A percentile compares a stretch with the other conserved stretches of the same genome.
Conservation (phyloP, 129 eudicot genomes). For the Tagetes patula region DNA sequence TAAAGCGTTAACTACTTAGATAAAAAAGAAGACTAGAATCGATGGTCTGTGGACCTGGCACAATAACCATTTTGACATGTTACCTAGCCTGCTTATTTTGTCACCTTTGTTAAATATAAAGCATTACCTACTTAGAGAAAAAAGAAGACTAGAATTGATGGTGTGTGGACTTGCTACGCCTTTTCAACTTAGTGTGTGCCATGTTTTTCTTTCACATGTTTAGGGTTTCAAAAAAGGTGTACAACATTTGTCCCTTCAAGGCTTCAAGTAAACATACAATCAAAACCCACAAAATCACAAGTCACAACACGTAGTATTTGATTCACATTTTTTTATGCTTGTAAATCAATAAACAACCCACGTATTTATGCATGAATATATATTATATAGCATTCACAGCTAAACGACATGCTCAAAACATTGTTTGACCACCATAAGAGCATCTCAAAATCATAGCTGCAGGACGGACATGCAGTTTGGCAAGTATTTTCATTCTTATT, state of each 20-base stretch:
- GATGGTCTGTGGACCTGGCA: not conserved
- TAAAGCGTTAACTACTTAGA: not conserved
- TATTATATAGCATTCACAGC: not conserved
- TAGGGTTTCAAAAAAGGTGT: not conserved
- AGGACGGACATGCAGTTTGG: not conserved
- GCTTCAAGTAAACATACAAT: not conserved
- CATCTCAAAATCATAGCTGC: not conserved
- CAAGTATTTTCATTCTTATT: not conserved
- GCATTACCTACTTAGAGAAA: not conserved
- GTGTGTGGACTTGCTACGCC: not conserved
- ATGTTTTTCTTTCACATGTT: not conserved
- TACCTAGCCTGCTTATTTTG: no score
- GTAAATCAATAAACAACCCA: not conserved
- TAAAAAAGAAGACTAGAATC: not conserved
- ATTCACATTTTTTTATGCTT: not conserved
- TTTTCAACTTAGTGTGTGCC: not conserved
- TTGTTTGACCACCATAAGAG: not conserved
- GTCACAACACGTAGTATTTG: not conserved
- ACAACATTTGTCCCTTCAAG: not conserved
- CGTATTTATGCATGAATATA: not conserved
- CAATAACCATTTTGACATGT: not conserved
- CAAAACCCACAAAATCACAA: conserved; percentile 10
- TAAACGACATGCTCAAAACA: not conserved
- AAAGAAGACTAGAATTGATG: not conserved
- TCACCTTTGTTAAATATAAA: not conserved